Base-by-base conservation (phyloP, 305 asterid species). In the Striga hermonthica region DNA sequence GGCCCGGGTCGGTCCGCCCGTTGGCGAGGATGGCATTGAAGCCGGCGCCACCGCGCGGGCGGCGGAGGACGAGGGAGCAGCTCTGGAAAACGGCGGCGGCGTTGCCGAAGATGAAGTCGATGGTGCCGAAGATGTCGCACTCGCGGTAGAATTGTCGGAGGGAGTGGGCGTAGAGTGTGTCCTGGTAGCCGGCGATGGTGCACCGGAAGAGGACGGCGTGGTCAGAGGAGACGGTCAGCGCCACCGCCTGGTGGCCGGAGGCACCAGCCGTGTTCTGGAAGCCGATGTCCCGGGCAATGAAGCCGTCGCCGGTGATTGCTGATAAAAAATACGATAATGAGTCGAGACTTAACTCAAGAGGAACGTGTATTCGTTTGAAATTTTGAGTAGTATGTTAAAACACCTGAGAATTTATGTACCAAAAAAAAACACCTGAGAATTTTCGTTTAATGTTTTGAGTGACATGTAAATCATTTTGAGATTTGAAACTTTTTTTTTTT, bases 131-230 rank as follows among this genome's bases (percentile, higher is more conserved):
- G 47, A 83, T 79, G 44, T 86, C 94, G 14, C 88, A 86, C 37
- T 86, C 93, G 0, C 93, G 73, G 64, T 86, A 86, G 68, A 85
- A 85, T 45, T 85, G 91, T 3, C 91, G 86, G 39, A 79, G 77
- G 60, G 84, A 70, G 49, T 49, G 72, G 0, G 86, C 86, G 39
- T 78, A 85, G 12, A 85, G 66, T 0, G 91, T 82, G 72, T 85
- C 91, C 49, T 85, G 91, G 73, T 85, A 76, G 9, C 88, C 92
- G 1, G 63, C 69, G 41, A 83, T 66, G 61, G 80, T 79, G 62
- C 92, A 83, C 12, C 77, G 35, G 74, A 70, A 83, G 8, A 83
- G 50, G 0, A 76, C 87, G 1, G 89, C 73, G 28, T 40, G 81
- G 74, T 85, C 92, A 1, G 92, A 81, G 43, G 82, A 62, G 6